phyloP scores from a whole-genome alignment of 345 rosid species.

The Camelina hispida region DNA sequence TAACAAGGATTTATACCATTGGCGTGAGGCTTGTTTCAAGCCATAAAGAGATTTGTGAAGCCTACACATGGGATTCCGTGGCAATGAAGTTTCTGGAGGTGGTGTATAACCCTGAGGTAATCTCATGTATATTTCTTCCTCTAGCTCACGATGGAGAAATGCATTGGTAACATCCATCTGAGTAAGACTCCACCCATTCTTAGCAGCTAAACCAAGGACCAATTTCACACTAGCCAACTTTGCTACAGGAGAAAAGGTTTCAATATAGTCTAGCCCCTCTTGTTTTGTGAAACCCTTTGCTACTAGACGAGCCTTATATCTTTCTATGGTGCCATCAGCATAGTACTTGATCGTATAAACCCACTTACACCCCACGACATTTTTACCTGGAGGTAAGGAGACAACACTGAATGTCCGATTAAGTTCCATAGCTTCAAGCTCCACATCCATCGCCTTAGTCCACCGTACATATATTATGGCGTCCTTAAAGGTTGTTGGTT shows the following conservation, averaged over 20 bases:
- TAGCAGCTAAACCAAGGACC: not conserved
- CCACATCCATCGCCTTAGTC: too few relatives aligned
- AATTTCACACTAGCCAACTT: not conserved
- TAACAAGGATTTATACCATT: too few relatives aligned
- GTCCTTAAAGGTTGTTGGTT: too few relatives aligned
- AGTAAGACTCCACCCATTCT: not conserved
- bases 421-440: too few relatives aligned
- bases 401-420: too few relatives aligned
- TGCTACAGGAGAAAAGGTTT: not conserved
- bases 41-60: not conserved
- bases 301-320: not conserved
- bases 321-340: not conserved
- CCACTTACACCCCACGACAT: too few relatives aligned
- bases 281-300: not conserved
- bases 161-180: not conserved
- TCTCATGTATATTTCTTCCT: not conserved
- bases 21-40: not conserved
- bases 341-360: not conserved
- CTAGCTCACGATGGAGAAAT: not conserved
- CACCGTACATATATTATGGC: too few relatives aligned
- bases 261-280: not conserved
- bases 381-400: not conserved
- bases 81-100: accelerated
- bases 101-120: not conserved
- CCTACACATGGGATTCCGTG: not conserved